Evolutionary conservation across 495 filamentous ascomycete genomes (phyloP), one percentile per base, ranked within the genome.

Genomic region (Aspergillus avenaceus): DNA sequence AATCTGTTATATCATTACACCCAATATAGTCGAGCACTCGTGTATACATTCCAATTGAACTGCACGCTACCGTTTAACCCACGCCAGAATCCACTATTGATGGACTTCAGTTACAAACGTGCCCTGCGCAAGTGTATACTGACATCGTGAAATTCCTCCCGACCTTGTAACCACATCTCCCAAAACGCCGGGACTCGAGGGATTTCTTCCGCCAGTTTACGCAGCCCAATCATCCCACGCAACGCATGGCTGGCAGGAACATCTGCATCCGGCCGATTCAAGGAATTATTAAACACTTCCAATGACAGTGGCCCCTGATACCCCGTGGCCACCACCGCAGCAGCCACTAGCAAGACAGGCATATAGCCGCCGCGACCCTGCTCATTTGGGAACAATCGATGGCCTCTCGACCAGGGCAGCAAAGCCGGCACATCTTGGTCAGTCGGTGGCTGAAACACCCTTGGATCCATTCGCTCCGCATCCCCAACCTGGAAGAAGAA

Each of bases 401-500:
- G 60, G 0, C 54, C 57, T 19, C 63, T 43, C 5, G 66, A 69
- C 66, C 66, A 69, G n/a, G 63, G 66, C 4, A 67, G 45, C 24
- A 65, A 53, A 8, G 47, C 26, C 0, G 66, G 66, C 1, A 53
- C 58, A 8, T 29, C 34, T 0, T 55, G 58, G 23, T 69, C 56
- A 5, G 47, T 47, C 5, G 59, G 57, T 24, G 50, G 53, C 3
- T 28, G 23, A 19, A 66, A 62, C 0, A 78, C 54, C 2, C 74
- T 73, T 3, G 70, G 65, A 14, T 74, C 65, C 45, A 78, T 62
- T 49, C 68, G 70, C 47, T 86, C 83, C 0, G 84, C 85, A 61
- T 88, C 85, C 3, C 72, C 79, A 42, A 86, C 83, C 60, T 88
- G 84, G n/a, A 86, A 66, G n/a, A 88, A 73, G 55, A 78, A 86